Base-by-base conservation (phyloP, 352 stramenopile species). In the Paralagenidium karlingii region DNA sequence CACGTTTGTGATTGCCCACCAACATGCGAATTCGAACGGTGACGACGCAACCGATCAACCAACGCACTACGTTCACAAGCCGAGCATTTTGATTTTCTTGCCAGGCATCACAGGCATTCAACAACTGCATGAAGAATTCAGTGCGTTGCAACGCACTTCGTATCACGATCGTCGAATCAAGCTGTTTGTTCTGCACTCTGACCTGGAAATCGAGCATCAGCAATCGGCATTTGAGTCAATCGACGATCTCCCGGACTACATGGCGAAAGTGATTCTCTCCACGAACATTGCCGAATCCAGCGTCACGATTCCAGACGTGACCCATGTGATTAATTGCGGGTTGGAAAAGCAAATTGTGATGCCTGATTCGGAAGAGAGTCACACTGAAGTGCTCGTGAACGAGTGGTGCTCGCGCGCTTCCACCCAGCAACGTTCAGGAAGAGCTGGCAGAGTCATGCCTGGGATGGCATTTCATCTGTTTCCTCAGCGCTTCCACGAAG, bases 281-380 rank as follows among this genome's bases (percentile, higher is more conserved):
- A 98, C 94, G 0, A 98, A 98, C 48, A 95, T 98, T 48, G 93
- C 93, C 3, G 95, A 99, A 52, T 97, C 88, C 39, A 97, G 84
- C 32, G 77, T 99, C 4, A 98, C 95, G 3, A 95, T 99, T 18
- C 90, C 93, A 5, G 79, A 92, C 43, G 88, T 98, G 11, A 89
- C 75, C 5, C 76, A 92, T 37, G 76, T 92, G 21, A 87, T 92
- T 45, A 89, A 89, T 43, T 83, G 66, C 32, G 75, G 71, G 4
- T 68, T 89, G 43, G 78, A 88, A 37, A 89, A 89, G 46, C 75
- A 87, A 40, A 85, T 87, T 20, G 62, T 85, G 38, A 87, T 91
- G 63, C 69, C 75, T 2, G 82, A 83, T 31, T 63, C 68, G 12
- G 51, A 53, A 5, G 80, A 58, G 15, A 77, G 61, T 0, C 69